Conservation (phyloP, 1,139 yeast genomes). For the Suhomyces yuchorum region DNA sequence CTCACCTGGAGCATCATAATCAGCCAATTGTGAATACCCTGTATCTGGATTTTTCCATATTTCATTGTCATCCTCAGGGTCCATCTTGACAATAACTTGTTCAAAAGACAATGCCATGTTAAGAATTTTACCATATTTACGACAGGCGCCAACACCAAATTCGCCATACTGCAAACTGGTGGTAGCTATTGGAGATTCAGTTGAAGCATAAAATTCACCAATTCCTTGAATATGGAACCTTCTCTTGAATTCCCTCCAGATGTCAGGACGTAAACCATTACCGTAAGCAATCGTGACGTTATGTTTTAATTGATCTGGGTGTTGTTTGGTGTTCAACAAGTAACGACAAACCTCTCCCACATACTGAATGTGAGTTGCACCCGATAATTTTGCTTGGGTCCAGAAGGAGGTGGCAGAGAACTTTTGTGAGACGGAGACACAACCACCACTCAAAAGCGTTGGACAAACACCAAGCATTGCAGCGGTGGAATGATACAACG, state of each 20-base stretch:
- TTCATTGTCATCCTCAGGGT: constrained; percentile 75
- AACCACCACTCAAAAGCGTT: constrained; percentile 63
- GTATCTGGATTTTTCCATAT: constrained; percentile 70
- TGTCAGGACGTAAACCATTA: constrained; percentile 90
- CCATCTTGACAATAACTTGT: constrained; percentile 71
- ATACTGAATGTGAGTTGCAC: constrained; percentile 84
- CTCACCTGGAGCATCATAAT: constrained; percentile 77
- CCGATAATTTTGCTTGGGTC: constrained; percentile 77
- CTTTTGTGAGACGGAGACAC: constrained; percentile 76
- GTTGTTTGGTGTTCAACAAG: constrained; percentile 64
- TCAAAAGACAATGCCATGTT: constrained; percentile 55
- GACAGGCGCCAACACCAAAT: constrained; percentile 86
- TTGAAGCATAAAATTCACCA: constrained; percentile 93
- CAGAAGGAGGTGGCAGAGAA: constrained; percentile 86
- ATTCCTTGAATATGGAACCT: constrained; percentile 74
- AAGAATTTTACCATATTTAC: constrained; percentile 74
- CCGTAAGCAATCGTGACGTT: constrained; percentile 77
- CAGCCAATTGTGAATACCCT: constrained; percentile 53
- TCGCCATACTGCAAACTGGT: constrained; percentile 79
- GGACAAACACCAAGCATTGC: constrained; percentile 85
- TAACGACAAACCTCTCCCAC: constrained; percentile 97
- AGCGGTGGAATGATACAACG: constrained; percentile 93
- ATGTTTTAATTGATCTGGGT: constrained; percentile 70
- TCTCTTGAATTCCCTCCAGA: constrained; percentile 79
- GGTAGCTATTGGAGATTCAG: constrained; percentile 92